Conservation (phyloP, 1,139 yeast species). For the Sugiyamaella castrensis region DNA sequence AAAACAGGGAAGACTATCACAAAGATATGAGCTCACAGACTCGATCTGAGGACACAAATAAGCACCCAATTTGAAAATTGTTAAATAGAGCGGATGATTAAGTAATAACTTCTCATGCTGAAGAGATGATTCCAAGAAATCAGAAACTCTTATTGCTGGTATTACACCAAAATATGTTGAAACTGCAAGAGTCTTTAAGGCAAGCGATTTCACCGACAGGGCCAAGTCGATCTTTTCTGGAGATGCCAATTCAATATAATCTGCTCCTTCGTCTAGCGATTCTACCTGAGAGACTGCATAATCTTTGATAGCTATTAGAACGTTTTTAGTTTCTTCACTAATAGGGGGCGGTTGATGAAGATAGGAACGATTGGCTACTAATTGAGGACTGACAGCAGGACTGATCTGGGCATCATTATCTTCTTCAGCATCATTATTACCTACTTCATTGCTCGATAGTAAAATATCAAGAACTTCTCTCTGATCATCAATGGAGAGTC, state of each 20-base stretch:
- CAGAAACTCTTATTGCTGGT: slow-evolving; percentile 34
- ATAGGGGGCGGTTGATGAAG: background rate
- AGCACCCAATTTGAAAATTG: slow-evolving; percentile 54
- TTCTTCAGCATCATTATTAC: background rate
- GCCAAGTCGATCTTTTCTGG: slow-evolving; percentile 44
- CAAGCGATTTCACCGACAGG: slow-evolving; percentile 42
- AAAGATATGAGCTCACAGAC: slow-evolving; percentile 32
- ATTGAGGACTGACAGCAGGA: background rate
- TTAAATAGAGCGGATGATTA: slow-evolving; percentile 42
- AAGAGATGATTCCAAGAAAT: slow-evolving; percentile 38
- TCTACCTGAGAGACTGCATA: slow-evolving; percentile 35
- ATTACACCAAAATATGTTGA: slow-evolving; percentile 37
- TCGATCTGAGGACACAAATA: slow-evolving; percentile 48
- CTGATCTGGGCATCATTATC: background rate
- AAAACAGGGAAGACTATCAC: slow-evolving; percentile 37
- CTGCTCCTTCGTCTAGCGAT: slow-evolving; percentile 45
- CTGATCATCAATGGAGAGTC: background rate
- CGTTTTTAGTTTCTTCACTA: background rate
- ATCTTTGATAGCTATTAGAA: slow-evolving; percentile 29
- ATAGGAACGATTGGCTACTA: background rate
- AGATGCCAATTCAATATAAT: slow-evolving; percentile 42
- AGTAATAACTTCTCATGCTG: slow-evolving; percentile 32
- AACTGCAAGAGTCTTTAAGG: slow-evolving; percentile 45
- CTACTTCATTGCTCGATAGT: slow-evolving; percentile 14
- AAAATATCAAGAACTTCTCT: slow-evolving; percentile 17